These are phyloP conservation scores for Phytophthora meadii DNA, from an alignment of 352 stramenopile genomes.

Conservation along the genomic window DNA sequence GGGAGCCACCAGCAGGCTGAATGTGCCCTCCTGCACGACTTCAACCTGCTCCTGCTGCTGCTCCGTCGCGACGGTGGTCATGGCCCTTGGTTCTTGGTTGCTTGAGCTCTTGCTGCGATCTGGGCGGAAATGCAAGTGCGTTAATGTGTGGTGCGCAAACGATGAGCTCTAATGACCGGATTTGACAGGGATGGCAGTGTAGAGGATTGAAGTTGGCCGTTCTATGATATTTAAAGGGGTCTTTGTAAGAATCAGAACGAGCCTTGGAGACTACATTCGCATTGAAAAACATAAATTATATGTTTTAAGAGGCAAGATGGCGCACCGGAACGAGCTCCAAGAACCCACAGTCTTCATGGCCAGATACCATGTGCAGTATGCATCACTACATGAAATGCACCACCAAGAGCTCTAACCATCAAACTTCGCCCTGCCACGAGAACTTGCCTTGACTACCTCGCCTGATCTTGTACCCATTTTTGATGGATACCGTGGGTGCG, in stretches of 20 bases:
- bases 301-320: not conserved
- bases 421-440: conserved; percentile 1
- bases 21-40: conserved; percentile 49
- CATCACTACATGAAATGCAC: not conserved
- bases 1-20: conserved; percentile 66
- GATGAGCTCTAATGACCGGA: conserved; percentile 1
- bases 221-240: not conserved
- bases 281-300: not conserved
- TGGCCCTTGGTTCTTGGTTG: conserved; percentile 13
- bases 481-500: conserved; percentile 20
- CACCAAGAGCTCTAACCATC: not conserved
- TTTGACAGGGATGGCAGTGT: conserved; percentile 14
- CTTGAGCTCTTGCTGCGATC: conserved; percentile 21
- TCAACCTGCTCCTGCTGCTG: conserved; percentile 24
- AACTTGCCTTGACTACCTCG: conserved; percentile 1
- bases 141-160: conserved; percentile 43
- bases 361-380: too few relatives aligned
- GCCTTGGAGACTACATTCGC: not conserved
- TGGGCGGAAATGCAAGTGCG: conserved; percentile 30
- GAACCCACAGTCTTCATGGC: not conserved
- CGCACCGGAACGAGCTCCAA: not conserved
- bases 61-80: conserved; percentile 20
- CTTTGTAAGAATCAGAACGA: too few relatives aligned
- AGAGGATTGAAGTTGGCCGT: conserved; percentile 18
- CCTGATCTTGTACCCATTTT: conserved; percentile 24